Evolutionary conservation across 2,329 filamentous ascomycete species (phyloP), one percentile per base, ranked within the genome.

Genomic region (Alternaria triticina): DNA sequence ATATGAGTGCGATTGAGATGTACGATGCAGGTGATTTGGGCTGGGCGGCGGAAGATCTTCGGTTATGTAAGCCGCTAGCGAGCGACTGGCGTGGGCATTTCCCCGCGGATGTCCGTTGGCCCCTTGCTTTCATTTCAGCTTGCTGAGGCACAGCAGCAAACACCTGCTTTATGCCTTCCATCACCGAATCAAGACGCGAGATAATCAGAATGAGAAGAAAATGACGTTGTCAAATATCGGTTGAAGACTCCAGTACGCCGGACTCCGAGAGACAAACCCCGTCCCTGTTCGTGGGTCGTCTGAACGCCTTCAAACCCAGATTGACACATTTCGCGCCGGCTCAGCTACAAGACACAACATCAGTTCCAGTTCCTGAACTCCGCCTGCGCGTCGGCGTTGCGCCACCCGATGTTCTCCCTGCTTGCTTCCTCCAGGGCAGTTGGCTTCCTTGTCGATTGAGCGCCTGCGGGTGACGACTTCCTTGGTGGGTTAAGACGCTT

Each of bases 391-490:
- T 78, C 76, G 27, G 68, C 70, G 43, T 71, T 73, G 47, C 75
- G 70, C 69, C 70, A 79, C 11, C 74, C 73, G 43, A 70, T 52
- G 45, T 77, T 78, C 64, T 77, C 74, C 50, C 58, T 72, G 50
- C 74, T 77, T 65, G 73, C 58, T 59, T 75, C 58, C 60, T 77
- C 72, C 2, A 79, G 64, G 23, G 74, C 72, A 43, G 54, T 74
- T 22, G 62, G 50, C 62, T 73, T 76, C 61, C 69, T 77, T 3
- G 56, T 68, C 12, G 60, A 1, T 13, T 59, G 64, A n/a, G 64
- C 28, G 20, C 40, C 50, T 25, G 62, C 59, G 44, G 25, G 69
- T 5, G 57, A 12, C 13, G 62, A 54, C 51, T 70, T 74, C 45
- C 65, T 73, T 36, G 68, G 60, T 33, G 70, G 67, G 13, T 58